Evolutionary conservation across 1,139 yeast species (phyloP), one percentile per base, ranked within the genome.

Genomic region (Geotrichum fermentans): DNA sequence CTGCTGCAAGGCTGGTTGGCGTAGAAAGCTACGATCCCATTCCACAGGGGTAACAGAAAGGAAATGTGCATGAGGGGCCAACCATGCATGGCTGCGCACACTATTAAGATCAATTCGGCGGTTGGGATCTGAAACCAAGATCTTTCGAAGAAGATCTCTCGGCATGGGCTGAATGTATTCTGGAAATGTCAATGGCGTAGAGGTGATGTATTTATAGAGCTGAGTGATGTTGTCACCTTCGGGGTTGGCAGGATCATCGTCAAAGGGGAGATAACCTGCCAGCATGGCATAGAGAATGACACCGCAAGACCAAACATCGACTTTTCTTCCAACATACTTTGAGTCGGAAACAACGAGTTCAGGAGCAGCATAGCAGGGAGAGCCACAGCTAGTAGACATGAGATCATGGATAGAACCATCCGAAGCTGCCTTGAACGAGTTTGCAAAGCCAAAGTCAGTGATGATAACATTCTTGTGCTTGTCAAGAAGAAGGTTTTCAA

Each of bases 311-410:
- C 98, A 92, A 40, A 90, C 84, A 67, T 92, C 98, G 21, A 88
- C 97, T 65, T 87, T 89, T 55, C 89, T 78, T n/a, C 96, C 97
- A 58, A 85, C 89, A 65, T 92, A 92, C 18, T 94, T 92, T 49
- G 80, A 76, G 58, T 83, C 90, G 13, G 94, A 83, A 37, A 90
- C 83, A 3, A 92, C 98, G 53, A 92, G 72, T 66, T 92, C 98
- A 0, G 98, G 98, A 2, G 98, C 98, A 0, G 97, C 97, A 67
- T 92, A 92, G 67, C 98, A 90, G 0, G 98, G 98, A 5, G 96
- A 87, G 1, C 99, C 99, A 68, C 99, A 92, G 43, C 92, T 82
- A 0, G 98, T 92, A 64, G 83, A 83, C 98, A 92, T 92, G 49
- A 88, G 72, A 64, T 88, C 96, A 16, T 52, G 56, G 22, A 56